Evolutionary conservation across 192 early-diverging fungal species (phyloP).

Genomic region (Diversispora epigaea): DNA sequence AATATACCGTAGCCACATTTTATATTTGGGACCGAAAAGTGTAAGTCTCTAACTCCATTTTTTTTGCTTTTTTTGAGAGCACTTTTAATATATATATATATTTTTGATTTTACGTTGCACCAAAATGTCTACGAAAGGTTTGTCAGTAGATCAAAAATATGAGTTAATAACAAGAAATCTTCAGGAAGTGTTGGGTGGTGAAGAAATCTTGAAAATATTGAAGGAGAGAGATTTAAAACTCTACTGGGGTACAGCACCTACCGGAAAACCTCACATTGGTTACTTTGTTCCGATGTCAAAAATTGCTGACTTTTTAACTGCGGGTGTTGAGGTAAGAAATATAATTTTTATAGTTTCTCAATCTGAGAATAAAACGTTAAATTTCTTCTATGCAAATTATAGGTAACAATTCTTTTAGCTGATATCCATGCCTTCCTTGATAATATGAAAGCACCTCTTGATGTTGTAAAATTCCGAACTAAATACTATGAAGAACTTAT

Average conservation of each 20-base stretch:
- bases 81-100: no score
- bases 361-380: slow-evolving; percentile 11
- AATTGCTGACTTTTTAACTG: slow-evolving; percentile 93
- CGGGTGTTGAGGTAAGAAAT: slow-evolving; percentile 75
- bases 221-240: slow-evolving; percentile 85
- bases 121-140: slow-evolving; percentile 36
- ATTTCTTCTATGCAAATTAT: slow-evolving; percentile 33
- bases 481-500: slow-evolving; percentile 92
- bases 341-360: background rate
- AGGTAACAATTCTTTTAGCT: slow-evolving; percentile 89
- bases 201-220: slow-evolving; percentile 82
- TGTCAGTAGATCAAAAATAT: slow-evolving; percentile 68
- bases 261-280: slow-evolving; percentile 93
- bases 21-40: no score
- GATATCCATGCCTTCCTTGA: slow-evolving; percentile 98
- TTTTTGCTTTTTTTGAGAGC: no score
- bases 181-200: slow-evolving; percentile 89
- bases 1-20: no score
- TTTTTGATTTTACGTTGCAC: no score
- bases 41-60: no score
- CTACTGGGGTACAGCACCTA: slow-evolving; percentile 98
- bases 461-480: slow-evolving; percentile 82
- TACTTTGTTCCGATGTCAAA: slow-evolving; percentile 99
- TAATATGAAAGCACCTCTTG: slow-evolving; percentile 96
- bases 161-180: slow-evolving; percentile 88